Conservation (phyloP, 306 rosid species). For the Macrotyloma uniflorum region DNA sequence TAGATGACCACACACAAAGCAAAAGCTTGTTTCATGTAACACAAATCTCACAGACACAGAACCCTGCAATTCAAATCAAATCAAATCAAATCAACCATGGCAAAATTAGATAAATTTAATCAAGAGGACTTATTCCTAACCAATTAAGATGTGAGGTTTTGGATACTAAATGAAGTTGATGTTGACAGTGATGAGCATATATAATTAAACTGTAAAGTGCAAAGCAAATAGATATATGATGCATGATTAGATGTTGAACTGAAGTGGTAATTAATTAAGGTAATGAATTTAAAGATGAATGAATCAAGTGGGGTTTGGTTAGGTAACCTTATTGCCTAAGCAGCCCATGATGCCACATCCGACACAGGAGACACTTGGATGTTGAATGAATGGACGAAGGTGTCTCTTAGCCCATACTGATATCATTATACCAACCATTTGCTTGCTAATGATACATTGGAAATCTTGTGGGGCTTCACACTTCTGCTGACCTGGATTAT, state of each 20-base stretch:
- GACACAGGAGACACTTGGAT: constrained; percentile 77
- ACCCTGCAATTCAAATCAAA: constrained; percentile 65
- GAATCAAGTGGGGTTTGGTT: constrained; percentile 27
- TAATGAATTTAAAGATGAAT: neutral
- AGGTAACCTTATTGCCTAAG: constrained; percentile 83
- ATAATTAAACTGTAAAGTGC: neutral
- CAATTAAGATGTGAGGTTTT: neutral
- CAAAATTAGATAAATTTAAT: neutral
- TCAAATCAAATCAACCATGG: neutral
- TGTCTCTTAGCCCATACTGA: constrained; percentile 75
- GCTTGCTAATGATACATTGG: constrained; percentile 78
- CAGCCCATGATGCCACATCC: constrained; percentile 92
- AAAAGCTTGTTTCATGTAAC: constrained; percentile 76
- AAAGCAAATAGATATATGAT: neutral
- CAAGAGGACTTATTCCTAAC: neutral
- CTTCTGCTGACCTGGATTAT: constrained; percentile 16
- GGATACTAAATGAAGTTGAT: constrained; percentile 22
- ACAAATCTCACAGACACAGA: constrained; percentile 80
- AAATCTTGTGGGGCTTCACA: constrained; percentile 45
- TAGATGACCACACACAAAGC: constrained; percentile 87
- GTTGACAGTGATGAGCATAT: constrained; percentile 28
- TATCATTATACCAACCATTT: constrained; percentile 90
- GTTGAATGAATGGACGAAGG: constrained; percentile 66
- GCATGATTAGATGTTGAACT: neutral
- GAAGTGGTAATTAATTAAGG: neutral